phyloP scores from a whole-genome alignment of 2,329 filamentous ascomycete species.

The Botrytis fabae region DNA sequence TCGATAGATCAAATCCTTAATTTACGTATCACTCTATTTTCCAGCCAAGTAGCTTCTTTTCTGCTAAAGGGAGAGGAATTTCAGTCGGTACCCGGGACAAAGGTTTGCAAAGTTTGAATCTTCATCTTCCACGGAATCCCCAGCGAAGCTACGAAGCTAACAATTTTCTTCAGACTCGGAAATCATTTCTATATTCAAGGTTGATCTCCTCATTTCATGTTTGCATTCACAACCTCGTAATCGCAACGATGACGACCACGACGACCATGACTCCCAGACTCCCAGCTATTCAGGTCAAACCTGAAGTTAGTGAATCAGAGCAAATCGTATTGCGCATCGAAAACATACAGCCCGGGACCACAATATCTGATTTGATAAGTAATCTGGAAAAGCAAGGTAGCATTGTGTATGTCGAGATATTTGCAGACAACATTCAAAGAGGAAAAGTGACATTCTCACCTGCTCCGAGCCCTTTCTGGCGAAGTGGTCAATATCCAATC shows the following conservation, averaged over 20 bases:
- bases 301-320: neutral
- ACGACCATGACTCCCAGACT: neutral
- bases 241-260: neutral
- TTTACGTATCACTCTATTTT: too few relatives aligned
- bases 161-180: neutral
- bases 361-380: constrained; percentile 4
- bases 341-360: constrained; percentile 8
- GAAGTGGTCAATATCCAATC: constrained; percentile 4
- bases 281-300: constrained; percentile 10
- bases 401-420: constrained; percentile 57
- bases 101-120: too few relatives aligned
- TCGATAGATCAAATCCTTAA: neutral
- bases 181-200: neutral
- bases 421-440: constrained; percentile 44
- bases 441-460: constrained; percentile 59
- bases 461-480: constrained; percentile 56
- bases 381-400: constrained; percentile 7
- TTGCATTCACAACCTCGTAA: neutral
- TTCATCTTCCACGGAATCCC: neutral
- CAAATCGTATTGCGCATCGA: neutral
- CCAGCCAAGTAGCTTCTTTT: neutral
- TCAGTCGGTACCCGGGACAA: neutral
- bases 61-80: neutral
- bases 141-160: neutral
- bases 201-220: neutral